Conservation (phyloP, 1,139 yeast species). For the Arxiozyma heterogenica region DNA sequence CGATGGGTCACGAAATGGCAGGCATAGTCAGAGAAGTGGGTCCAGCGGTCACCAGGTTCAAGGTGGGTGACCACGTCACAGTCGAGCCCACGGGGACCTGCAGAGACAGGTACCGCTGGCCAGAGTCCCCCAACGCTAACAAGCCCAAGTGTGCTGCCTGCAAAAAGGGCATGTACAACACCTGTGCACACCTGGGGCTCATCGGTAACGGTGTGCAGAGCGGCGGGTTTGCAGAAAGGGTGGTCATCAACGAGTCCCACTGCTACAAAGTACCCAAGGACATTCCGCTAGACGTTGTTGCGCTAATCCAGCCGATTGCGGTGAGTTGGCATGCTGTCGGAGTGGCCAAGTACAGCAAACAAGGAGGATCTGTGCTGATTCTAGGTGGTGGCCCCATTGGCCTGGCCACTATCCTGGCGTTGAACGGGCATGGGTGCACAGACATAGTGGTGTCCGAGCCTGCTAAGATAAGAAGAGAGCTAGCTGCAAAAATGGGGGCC, state of each 20-base stretch:
- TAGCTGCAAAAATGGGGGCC: conserved; percentile 45
- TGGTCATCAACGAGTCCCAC: conserved; percentile 42
- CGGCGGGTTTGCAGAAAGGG: conserved; percentile 45
- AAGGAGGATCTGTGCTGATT: conserved; percentile 44
- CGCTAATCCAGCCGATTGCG: conserved; percentile 47
- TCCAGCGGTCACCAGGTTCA: conserved; percentile 24
- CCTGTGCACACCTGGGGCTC: conserved; percentile 38
- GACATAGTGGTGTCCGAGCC: conserved; percentile 55
- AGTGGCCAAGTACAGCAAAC: conserved; percentile 32
- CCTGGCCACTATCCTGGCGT: conserved; percentile 45
- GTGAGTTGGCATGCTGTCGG: conserved; percentile 55
- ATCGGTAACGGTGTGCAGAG: conserved; percentile 42
- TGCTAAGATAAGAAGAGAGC: conserved; percentile 43
- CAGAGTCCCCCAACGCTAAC: conserved; percentile 17
- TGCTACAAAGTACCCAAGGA: conserved; percentile 39
- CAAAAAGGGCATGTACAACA: conserved; percentile 38
- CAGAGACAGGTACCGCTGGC: conserved; percentile 34
- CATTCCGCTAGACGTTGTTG: conserved; percentile 46
- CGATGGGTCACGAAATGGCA: conserved; percentile 55
- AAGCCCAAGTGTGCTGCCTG: conserved; percentile 38
- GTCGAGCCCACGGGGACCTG: conserved; percentile 52
- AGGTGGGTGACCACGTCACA: conserved; percentile 40
- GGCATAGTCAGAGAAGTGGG: conserved; percentile 38
- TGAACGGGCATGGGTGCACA: conserved; percentile 47
- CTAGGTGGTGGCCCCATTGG: conserved; percentile 62